Evolutionary conservation across 768 basidiomycete species (phyloP), one percentile per base, ranked within the genome.

Genomic region (Boletellus sp.): DNA sequence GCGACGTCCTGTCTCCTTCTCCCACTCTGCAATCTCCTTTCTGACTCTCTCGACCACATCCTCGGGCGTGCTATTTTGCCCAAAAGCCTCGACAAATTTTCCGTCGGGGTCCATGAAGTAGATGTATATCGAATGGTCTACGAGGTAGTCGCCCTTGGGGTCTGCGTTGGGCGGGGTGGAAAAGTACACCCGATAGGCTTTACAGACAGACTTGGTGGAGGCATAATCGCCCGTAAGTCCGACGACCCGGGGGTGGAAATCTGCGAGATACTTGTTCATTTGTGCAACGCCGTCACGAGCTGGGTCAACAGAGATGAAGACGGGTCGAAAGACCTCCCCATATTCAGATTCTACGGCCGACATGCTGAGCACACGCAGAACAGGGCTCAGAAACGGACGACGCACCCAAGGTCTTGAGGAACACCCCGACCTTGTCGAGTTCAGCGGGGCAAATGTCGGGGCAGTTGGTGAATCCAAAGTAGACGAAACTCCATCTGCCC

Each of bases 391-490:
- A 12, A n/a, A 37, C 12, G 38, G 33, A 37, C 32, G 28, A 48
- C 87, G 53, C 56, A 91, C 93, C 85, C 47, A 91, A 73, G 42
- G 75, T 69, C 28, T 86, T 76, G 37, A 98, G 75, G 16, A 94
- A 84, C 0, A 70, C 75, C 12, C 87, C 83, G 73, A 97, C 83
- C 74, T 98, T 98, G 74, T 99, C 96, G 24, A 99, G 77, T 71
- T 98, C 95, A 47, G 94, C 90, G 1, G 96, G 96, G 64, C 96
- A 99, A 47, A 99, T 97, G 69, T 99, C 96, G 6, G 96, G 95
- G 70, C 96, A 99, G 69, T 99, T 95, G 26, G 95, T 94, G 74
- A 98, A 99, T n/a, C 96, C 96, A 70, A 99, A 99, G 73, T 97
- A 91, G 40, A 90, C 78, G 51, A 91, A 71, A n/a, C 78, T 87